Evolutionary conservation across 176 grass and related monocot species (phyloP).

Genomic region (Triticum monococcum): DNA sequence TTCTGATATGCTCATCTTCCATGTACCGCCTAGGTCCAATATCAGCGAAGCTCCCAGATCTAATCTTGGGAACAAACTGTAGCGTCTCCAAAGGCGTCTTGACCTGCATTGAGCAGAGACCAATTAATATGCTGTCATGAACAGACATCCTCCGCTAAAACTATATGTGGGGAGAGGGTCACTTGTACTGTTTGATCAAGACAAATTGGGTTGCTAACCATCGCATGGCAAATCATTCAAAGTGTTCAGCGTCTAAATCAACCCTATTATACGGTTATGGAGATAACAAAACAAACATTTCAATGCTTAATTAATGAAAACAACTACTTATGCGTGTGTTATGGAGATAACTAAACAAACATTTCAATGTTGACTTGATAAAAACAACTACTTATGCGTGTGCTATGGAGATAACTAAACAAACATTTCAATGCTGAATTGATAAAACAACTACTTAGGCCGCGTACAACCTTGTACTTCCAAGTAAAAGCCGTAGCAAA

Average conservation of each 20-base stretch:
- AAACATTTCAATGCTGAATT: slow-evolving; percentile 7
- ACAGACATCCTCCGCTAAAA: not conserved
- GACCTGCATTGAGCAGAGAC: slow-evolving; percentile 47
- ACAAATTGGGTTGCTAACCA: not conserved
- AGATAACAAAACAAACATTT: not conserved
- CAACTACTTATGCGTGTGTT: not conserved
- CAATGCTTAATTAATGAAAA: not conserved
- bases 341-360: not conserved
- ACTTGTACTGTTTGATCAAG: not conserved
- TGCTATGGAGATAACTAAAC: not conserved
- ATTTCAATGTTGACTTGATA: not conserved
- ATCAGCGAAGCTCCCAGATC: slow-evolving; percentile 81
- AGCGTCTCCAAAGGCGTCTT: slow-evolving; percentile 28
- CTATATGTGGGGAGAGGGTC: not conserved
- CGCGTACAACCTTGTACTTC: not conserved
- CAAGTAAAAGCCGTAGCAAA: not conserved
- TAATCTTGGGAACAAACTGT: slow-evolving; percentile 58
- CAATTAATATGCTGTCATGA: not conserved
- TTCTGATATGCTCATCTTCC: slow-evolving; percentile 92
- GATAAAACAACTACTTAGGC: not conserved
- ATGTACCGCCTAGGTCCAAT: slow-evolving; percentile 78
- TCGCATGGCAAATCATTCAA: not conserved
- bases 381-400: not conserved
- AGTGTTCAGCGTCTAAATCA: not conserved
- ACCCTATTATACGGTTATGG: not conserved